A percentile compares a stretch with the other conserved stretches of the same genome.
These are phyloP conservation scores for Ganoderma sinense DNA, from an alignment of 1,284 basidiomycete genomes.

Conservation along the genomic window DNA sequence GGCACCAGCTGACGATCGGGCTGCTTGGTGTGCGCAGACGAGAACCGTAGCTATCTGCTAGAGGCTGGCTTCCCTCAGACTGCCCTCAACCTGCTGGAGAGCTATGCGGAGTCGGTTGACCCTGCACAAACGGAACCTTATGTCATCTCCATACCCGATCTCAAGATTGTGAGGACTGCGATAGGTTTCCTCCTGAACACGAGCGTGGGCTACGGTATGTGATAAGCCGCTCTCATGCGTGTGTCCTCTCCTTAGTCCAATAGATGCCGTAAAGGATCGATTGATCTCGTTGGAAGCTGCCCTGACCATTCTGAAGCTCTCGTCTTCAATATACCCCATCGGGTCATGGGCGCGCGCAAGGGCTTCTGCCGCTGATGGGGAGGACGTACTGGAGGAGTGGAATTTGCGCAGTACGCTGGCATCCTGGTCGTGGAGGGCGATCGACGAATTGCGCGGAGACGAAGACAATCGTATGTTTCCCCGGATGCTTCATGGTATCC, in stretches of 20 bases:
- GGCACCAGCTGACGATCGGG: constrained; percentile 22
- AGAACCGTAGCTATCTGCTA: constrained; percentile 72
- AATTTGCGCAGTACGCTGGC: constrained; percentile 67
- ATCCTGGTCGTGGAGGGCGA: constrained; percentile 78
- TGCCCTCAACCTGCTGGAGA: constrained; percentile 70
- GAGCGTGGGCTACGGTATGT: constrained; percentile 77
- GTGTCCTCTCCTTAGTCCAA: not conserved
- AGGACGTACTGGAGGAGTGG: constrained; percentile 63
- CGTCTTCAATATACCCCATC: constrained; percentile 73
- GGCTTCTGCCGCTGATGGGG: constrained; percentile 29
- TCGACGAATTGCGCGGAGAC: constrained; percentile 45
- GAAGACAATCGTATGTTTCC: constrained; percentile 33
- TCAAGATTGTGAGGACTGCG: constrained; percentile 79
- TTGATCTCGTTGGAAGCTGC: constrained; percentile 73
- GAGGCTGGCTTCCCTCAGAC: constrained; percentile 74
- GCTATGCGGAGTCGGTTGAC: constrained; percentile 65
- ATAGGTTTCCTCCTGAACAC: constrained; percentile 85
- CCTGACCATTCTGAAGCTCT: constrained; percentile 71
- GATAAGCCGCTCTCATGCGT: not conserved
- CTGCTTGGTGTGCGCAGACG: constrained; percentile 44
- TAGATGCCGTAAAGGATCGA: constrained; percentile 76
- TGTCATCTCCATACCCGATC: constrained; percentile 62
- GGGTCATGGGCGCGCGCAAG: constrained; percentile 58
- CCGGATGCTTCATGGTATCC: not conserved
- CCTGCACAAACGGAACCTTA: constrained; percentile 51